Evolutionary conservation across 495 filamentous ascomycete genomes (phyloP), one percentile per base, ranked within the genome.

Genomic region (Lepraria neglecta): DNA sequence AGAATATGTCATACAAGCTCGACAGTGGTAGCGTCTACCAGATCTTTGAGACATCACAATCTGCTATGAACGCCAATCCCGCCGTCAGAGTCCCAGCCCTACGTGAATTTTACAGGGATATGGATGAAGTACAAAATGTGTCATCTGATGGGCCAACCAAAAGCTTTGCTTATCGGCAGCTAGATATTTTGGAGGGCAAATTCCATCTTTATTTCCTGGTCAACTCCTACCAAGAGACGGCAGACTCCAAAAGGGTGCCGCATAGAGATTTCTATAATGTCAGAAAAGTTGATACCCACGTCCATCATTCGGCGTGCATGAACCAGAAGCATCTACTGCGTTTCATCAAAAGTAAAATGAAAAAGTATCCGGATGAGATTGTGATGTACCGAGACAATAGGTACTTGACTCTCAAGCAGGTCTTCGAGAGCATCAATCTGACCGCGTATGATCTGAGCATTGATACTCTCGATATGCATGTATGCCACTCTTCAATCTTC

Each of bases 301-400:
- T 98, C 62, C 94, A 98, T 72, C 94, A 98, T 72, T 98, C 94
- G 6, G 95, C 94, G 44, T 97, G 95, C 72, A 98, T 98, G 94
- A 98, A 97, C 72, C 94, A 97, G 76, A 98, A 98, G 70, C 94
- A 98, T 79, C 77, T 98, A 46, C 79, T 98, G 62, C 88, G 94
- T 44, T 98, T 97, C 73, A 98, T 98, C 75, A 98, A 98, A 73
- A 95, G 90, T 76, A 97, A 97, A 74, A 96, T 98, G 88, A 96
- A 96, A 80, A 97, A 95, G 70, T 92, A 79, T 6, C 91, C 90
- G 4, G 87, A 97, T 70, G 94, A 98, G 76, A 85, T 92, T 40
- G 94, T 98, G 19, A 80, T 97, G 58, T 96, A 85, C 71, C 82
- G 94, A 67, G 95, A 98, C 75, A 92, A 89, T 56, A 96, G 92